phyloP scores from a whole-genome alignment of 2,329 filamentous ascomycete genomes.

The Fusarium veterinarium region DNA sequence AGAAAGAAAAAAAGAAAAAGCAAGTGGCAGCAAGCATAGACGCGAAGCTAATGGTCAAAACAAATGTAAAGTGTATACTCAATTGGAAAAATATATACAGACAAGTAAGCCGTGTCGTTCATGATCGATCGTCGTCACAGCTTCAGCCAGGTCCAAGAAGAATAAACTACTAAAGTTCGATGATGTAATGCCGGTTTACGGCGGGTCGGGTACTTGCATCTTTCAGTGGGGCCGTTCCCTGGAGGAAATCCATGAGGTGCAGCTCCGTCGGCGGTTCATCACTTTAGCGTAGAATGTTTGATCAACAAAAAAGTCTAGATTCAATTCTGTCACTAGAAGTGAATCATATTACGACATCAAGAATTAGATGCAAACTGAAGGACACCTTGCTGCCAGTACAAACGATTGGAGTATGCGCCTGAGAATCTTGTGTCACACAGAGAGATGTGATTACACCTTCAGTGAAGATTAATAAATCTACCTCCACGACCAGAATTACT shows the following conservation, averaged over 20 bases:
- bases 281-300: constrained; percentile 5
- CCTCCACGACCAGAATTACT: not conserved
- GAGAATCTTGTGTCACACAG: not conserved
- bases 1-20: not conserved
- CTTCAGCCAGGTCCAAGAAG: not conserved
- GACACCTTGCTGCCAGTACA: too few relatives aligned
- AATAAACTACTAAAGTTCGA: constrained; percentile 14
- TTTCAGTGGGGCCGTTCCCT: constrained; percentile 22
- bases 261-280: constrained; percentile 32
- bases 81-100: constrained; percentile 3
- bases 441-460: not conserved
- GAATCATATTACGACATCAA: constrained; percentile 19
- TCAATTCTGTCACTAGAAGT: not conserved
- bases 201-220: constrained; percentile 13
- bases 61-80: not conserved
- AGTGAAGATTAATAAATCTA: not conserved
- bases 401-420: not conserved
- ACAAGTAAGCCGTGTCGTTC: not conserved
- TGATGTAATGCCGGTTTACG: constrained; percentile 44
- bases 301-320: constrained; percentile 17
- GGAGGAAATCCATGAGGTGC: constrained; percentile 13
- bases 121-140: constrained; percentile 31
- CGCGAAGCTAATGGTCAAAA: not conserved
- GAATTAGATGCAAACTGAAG: not conserved
- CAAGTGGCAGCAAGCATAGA: not conserved